Conservation (phyloP, 208 protist species). For the Crithidia expoeki region DNA sequence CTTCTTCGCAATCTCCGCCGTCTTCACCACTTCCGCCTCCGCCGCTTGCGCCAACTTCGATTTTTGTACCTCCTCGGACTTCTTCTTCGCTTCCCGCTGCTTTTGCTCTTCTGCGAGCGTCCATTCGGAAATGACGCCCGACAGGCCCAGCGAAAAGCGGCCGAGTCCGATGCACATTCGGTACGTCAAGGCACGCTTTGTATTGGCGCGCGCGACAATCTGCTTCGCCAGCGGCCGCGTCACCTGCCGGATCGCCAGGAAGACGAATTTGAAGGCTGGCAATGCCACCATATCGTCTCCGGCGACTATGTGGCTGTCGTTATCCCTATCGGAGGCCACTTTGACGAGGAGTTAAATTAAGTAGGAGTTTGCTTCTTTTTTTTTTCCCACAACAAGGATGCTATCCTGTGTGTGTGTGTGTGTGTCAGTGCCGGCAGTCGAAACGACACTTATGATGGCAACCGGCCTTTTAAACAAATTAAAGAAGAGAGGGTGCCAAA, state of each 20-base stretch:
- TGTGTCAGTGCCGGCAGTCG: too few species aligned
- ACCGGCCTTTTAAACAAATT: too few species aligned
- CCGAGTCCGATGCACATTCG: constrained; percentile 77
- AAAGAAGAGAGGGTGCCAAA: too few species aligned
- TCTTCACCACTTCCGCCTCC: constrained; percentile 26
- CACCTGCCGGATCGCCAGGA: constrained; percentile 79
- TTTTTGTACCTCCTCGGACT: constrained; percentile 27
- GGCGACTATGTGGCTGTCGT: constrained; percentile 6
- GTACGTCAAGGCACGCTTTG: constrained; percentile 57
- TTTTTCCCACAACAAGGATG: not conserved
- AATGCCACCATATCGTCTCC: constrained; percentile 71
- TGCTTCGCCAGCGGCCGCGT: constrained; percentile 69
- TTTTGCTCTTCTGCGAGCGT: constrained; percentile 45
- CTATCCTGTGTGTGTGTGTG: not conserved
- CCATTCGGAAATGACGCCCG: constrained; percentile 74
- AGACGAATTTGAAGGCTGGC: constrained; percentile 72
- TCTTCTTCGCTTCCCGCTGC: constrained; percentile 36
- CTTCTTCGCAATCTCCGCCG: constrained; percentile 18
- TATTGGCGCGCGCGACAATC: constrained; percentile 66
- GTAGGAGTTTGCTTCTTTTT: not conserved
- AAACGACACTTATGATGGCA: too few species aligned
- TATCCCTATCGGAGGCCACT: constrained; percentile 3
- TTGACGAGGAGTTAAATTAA: not conserved
- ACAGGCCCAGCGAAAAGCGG: constrained; percentile 75
- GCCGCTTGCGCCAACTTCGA: constrained; percentile 22